Base-by-base conservation (phyloP, 2,329 filamentous ascomycete species). In the Tolypocladium ophioglossoides region DNA sequence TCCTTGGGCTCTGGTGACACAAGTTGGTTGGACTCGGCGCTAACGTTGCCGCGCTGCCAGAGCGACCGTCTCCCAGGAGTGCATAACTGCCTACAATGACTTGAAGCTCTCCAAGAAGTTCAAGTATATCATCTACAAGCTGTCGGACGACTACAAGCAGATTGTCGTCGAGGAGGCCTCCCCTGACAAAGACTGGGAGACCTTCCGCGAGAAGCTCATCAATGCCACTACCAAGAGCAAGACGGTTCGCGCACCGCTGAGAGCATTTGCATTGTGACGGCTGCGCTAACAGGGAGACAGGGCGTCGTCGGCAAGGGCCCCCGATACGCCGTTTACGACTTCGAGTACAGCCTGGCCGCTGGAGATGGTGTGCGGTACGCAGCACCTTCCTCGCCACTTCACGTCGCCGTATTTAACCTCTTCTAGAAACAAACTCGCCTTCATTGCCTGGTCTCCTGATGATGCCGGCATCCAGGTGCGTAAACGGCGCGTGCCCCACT, bases 81-180 rank as follows among this genome's bases (percentile, higher is more conserved):
- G 87, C 80, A 82, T 83, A 69, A 70, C 71, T 62, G 72, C 76
- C 57, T 92, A 86, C 81, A 90, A 91, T 73, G 85, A 91, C 63
- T 81, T 92, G 62, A 92, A 92, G 83, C 84, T 91, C 64, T 78
- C 74, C 74, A 91, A 91, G 75, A 84, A 83, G 77, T 79, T 83
- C 77, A 91, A 90, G 76, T 95, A 82, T 80, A 86, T 94, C 76
- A 84, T 94, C 79, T 92, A 82, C 85, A 90, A 91, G 80, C 83
- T 94, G 70, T 86, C 84, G 61, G 87, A 91, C 73, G 81, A 91
- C 78, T 84, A 84, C 80, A 89, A 86, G 74, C 74, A 89, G 74
- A 90, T 94, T 69, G 84, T 87, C 56, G 83, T 94, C 64, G 88
- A 92, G 73, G 83, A 89, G 70, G 78, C 82, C 53, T 87, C 84